Evolutionary conservation across 1,284 basidiomycete species (phyloP).

Genomic region (Cutaneotrichosporon spelunceum): DNA sequence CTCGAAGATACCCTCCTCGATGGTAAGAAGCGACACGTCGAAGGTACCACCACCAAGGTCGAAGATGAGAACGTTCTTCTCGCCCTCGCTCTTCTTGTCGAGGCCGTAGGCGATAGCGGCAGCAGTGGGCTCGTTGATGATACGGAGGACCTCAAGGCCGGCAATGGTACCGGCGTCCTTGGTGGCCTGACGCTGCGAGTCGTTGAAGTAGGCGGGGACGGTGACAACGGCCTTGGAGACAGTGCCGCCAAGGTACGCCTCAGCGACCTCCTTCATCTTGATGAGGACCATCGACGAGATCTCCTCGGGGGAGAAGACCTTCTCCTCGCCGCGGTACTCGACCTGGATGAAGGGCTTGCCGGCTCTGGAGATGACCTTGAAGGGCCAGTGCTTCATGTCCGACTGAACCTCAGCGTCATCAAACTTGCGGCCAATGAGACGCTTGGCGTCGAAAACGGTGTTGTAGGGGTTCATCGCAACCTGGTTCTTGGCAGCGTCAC

Average conservation of each 20-base stretch:
- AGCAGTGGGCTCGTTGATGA: slow-evolving; percentile 98
- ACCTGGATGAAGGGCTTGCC: slow-evolving; percentile 87
- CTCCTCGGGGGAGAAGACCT: slow-evolving; percentile 59
- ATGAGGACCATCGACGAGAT: slow-evolving; percentile 84
- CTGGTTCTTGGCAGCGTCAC: slow-evolving; percentile 60
- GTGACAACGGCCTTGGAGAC: slow-evolving; percentile 98
- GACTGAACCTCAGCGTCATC: slow-evolving; percentile 59
- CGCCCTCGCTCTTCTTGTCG: slow-evolving; percentile 83
- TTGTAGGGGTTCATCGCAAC: slow-evolving; percentile 56
- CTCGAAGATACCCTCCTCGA: slow-evolving; percentile 94
- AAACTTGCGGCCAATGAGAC: slow-evolving; percentile 83
- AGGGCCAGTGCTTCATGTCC: slow-evolving; percentile 93
- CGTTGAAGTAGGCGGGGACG: slow-evolving; percentile 98
- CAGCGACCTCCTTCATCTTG: slow-evolving; percentile 99
- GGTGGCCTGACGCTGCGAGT: slow-evolving; percentile 97
- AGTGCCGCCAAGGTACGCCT: slow-evolving; percentile 93
- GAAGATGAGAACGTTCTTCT: slow-evolving; percentile 96
- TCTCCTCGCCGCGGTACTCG: slow-evolving; percentile 84
- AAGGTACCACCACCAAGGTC: slow-evolving; percentile 98
- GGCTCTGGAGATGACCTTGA: slow-evolving; percentile 76
- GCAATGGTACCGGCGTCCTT: slow-evolving; percentile 98
- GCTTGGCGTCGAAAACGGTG: slow-evolving; percentile 84
- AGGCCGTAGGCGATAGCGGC: slow-evolving; percentile 95
- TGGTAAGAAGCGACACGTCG: slow-evolving; percentile 95
- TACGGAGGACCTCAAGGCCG: slow-evolving; percentile 91